Evolutionary conservation across 768 basidiomycete genomes (phyloP), one percentile per base, ranked within the genome.

Genomic region (Russula lepida): DNA sequence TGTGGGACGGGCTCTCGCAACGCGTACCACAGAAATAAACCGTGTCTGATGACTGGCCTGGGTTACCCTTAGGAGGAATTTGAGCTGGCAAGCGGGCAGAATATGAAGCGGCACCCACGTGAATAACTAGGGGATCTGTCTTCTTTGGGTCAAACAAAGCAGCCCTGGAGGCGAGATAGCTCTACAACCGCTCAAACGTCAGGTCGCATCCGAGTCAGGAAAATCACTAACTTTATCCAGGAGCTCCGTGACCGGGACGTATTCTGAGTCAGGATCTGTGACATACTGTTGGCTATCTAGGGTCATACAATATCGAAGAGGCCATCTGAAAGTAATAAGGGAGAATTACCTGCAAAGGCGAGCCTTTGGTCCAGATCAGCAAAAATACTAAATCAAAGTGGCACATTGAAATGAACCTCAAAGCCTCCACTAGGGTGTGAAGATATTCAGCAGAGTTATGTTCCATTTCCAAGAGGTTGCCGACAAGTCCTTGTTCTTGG

Each of bases 381-480:
- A 59, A 41, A 30, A 33, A 35, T 6, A 15, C 5, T 27, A 5
- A 21, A 32, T 37, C 32, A 28, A 50, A 28, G n/a, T 19, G 58
- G 35, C 23, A 23, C 25, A 27, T 44, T 9, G 30, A 49, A 21
- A 73, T 81, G 39, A 49, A 88, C 87, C 92, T 80, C 65, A 98
- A 74, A 7, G 89, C 84, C 70, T 98, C 94, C 23, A 98, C 83
- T 15, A 98, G 77, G 12, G 83, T 76, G 68, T 99, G 97, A 3
- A 95, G 76, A 71, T 97, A 99, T 66, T 89, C 85, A 0, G 86
- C 76, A 0, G 92, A 95, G 68, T 97, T 97, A 73, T 97, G 93
- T 58, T 93, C 89, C 77, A 92, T 79, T 63, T 92, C 83, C 23
- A 84, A 71, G 6, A 98, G 73, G 13, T 92, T 81, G 59, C 78